Base-by-base conservation (phyloP, 2,329 filamentous ascomycete species). In the Proliferodiscus dingleyae region DNA sequence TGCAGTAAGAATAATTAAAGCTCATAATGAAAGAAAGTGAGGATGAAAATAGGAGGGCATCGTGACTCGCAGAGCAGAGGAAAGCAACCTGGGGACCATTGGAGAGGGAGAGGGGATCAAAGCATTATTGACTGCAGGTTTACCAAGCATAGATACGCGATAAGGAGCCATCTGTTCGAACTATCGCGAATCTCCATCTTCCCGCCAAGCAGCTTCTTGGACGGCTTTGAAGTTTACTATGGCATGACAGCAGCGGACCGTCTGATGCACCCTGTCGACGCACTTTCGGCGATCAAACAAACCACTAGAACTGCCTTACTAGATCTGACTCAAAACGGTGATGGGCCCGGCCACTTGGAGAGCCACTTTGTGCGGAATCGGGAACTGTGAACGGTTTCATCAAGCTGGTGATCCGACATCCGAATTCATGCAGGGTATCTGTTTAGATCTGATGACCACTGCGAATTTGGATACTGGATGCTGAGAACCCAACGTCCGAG, bases 241-340 rank as follows among this genome's bases (percentile, higher is more conserved):
- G 51, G 49, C 53, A 54, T 56, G 45, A 44, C 41, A 24, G 28
- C 28, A 10, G 33, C 42, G n/a, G 36, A 30, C 46, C 44, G 46
- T 37, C 48, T 50, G 49, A 48, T 53, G 49, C 49, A 41, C 24
- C 42, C 34, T 40, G 38, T 24, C 41, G 48, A 46, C 37, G 45
- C 46, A 49, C 47, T 41, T 30, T 45, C 34, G 43, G 38, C 40
- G 53, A 57, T 57, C 55, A 55, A 52, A 57, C 55, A 32, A 40
- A 18, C 22, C 3, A 41, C 29, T 26, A 44, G 26, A 30, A 34
- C 41, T 45, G 32, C 15, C 42, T 43, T 38, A 39, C 37, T 37
- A 45, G 11, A 33, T 40, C 24, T n/a, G n/a, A 42, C 46, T 43
- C 21, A 38, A 33, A 15, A 11, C 21, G 15, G 32, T 23, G 41